Base-by-base conservation (phyloP, 306 rosid genomes). In the Nissolia schottii region DNA sequence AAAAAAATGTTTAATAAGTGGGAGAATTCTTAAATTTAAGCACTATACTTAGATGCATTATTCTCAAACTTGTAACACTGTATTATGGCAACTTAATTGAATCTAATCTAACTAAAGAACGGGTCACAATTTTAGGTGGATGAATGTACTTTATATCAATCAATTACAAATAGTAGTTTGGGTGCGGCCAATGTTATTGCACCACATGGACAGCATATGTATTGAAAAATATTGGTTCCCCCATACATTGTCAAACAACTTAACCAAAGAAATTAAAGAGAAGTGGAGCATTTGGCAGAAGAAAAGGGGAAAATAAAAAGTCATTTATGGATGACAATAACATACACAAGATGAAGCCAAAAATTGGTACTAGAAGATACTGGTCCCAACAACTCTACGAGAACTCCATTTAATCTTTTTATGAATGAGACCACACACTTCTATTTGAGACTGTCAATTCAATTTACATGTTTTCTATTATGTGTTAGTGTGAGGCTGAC, bases 321-420 rank as follows among this genome's bases (percentile, higher is more conserved):
- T 32, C 67, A 41, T 75, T 70, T 43, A 70, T 46, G 75, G 63
- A 70, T 75, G 72, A 65, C 80, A 74, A 61, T 43, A 68, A 37
- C 55, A 24, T 41, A 64, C 22, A 64, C 22, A 35, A 58, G 74
- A 55, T 56, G 70, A 79, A 56, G 70, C 78, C 79, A 72, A 79
- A 79, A 38, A 43, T 31, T 54, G 63, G 78, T 71, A 71, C 77
- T 16, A 43, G 19, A 41, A 3, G 45, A 53, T 65, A 66, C 71
- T 65, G 83, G 84, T 77, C 82, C 81, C 88, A 81, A 56, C 74
- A 66, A 58, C 83, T 45, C 51, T 45, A 45, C 18, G 20, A 45
- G 20, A 15, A 45, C 22, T 0, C 51, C 20, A 2, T 37, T 37
- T 37, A 8, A 37, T 37, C 12, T 1, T 8, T 8, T 8, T 8